A percentile compares a stretch with the other conserved stretches of the same genome.
phyloP scores from a whole-genome alignment of 169 alveolate species.

The Plasmodium cynomolgi region DNA sequence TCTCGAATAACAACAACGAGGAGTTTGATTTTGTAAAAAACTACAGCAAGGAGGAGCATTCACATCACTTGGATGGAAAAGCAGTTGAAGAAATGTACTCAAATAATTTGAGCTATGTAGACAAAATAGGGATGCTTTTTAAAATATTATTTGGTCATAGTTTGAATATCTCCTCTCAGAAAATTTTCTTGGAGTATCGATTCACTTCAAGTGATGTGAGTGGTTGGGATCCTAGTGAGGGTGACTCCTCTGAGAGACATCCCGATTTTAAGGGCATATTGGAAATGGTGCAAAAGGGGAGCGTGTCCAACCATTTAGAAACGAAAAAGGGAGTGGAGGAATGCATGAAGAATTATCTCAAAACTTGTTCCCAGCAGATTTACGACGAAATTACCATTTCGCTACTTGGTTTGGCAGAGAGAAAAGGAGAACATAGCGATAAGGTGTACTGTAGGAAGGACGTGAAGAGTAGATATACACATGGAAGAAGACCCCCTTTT shows the following conservation, averaged over 20 bases:
- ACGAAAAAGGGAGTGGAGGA: slow-evolving; percentile 17
- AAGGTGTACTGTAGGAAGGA: neutral
- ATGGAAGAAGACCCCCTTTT: neutral
- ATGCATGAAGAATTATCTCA: slow-evolving; percentile 23
- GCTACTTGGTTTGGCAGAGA: slow-evolving; percentile 6
- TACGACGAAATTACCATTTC: slow-evolving; percentile 22
- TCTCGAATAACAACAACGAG: slow-evolving; percentile 42
- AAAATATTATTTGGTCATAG: slow-evolving; percentile 39
- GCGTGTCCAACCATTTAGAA: neutral
- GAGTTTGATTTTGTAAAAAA: slow-evolving; percentile 11
- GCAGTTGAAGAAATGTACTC: neutral
- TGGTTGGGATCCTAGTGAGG: neutral
- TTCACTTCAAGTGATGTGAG: neutral
- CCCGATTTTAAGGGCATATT: neutral
- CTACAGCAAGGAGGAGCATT: slow-evolving; percentile 21
- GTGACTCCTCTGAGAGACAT: neutral
- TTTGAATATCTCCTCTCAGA: slow-evolving; percentile 18
- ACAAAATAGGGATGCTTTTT: slow-evolving; percentile 30
- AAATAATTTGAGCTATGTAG: slow-evolving; percentile 39
- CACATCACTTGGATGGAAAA: slow-evolving; percentile 8
- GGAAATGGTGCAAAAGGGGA: slow-evolving; percentile 17
- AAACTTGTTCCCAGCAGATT: slow-evolving; percentile 14
- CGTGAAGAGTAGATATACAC: neutral
- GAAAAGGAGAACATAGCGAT: neutral
- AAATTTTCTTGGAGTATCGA: slow-evolving; percentile 16